Conservation (phyloP, 768 basidiomycete genomes). For the Naganishia vaughanmartiniae region DNA sequence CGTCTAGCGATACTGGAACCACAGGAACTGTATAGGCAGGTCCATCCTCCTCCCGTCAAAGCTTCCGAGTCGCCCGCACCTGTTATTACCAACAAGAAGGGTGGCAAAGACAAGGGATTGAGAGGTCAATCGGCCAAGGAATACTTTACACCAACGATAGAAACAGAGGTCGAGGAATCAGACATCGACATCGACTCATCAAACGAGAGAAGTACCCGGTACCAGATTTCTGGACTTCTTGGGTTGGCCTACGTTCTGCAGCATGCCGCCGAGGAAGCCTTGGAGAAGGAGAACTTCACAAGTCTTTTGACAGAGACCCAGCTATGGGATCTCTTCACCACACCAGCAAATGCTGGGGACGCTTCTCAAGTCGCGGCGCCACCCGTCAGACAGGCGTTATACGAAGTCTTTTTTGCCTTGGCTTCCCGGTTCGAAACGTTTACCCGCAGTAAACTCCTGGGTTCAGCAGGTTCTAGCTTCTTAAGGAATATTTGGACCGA, state of each 20-base stretch:
- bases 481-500: conserved; percentile 73
- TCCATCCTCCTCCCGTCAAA: conserved; percentile 47
- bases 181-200: conserved; percentile 28
- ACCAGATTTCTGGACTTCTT: conserved; percentile 42
- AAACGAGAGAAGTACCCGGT: conserved; percentile 35
- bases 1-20: conserved; percentile 47
- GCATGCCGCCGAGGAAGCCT: neutral
- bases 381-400: conserved; percentile 68
- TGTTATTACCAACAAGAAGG: conserved; percentile 16
- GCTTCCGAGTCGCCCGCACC: conserved; percentile 19
- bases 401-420: conserved; percentile 56
- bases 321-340: conserved; percentile 28
- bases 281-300: conserved; percentile 5
- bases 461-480: conserved; percentile 53
- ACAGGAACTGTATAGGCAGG: conserved; percentile 46
- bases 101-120: conserved; percentile 11
- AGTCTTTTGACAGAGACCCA: neutral
- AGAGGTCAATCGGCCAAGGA: conserved; percentile 10
- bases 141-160: conserved; percentile 25
- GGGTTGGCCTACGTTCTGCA: conserved; percentile 46
- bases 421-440: neutral
- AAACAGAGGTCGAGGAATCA: conserved; percentile 32
- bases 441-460: conserved; percentile 15
- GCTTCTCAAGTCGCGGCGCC: conserved; percentile 54
- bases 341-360: neutral